These are phyloP conservation scores for Chamaecrista fasciculata DNA, from an alignment of 306 rosid genomes.

Conservation along the genomic window DNA sequence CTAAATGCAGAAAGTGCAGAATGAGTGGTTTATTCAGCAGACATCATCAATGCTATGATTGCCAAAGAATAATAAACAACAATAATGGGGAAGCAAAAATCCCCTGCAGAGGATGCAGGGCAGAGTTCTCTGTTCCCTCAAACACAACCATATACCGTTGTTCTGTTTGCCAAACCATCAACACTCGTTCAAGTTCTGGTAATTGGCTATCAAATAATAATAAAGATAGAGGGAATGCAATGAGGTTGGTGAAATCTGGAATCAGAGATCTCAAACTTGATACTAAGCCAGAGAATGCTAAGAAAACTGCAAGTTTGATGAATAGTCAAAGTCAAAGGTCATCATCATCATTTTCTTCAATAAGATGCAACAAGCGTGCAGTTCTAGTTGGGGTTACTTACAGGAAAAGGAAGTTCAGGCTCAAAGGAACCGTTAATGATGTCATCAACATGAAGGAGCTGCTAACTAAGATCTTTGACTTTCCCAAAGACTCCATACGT, in stretches of 20 bases:
- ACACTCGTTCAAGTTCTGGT: slow-evolving; percentile 15
- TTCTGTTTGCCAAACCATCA: background rate
- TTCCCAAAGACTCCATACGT: slow-evolving; percentile 45
- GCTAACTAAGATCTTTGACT: slow-evolving; percentile 40
- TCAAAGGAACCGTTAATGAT: slow-evolving; percentile 69
- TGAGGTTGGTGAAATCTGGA: slow-evolving; percentile 25
- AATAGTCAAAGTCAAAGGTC: slow-evolving; percentile 1
- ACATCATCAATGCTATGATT: background rate
- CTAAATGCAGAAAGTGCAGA: slow-evolving; percentile 28
- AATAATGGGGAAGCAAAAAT: slow-evolving; percentile 20
- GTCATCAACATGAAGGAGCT: slow-evolving; percentile 53
- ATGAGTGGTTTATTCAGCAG: slow-evolving; percentile 20
- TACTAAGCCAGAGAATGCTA: background rate
- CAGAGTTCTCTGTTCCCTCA: background rate
- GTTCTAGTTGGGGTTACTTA: slow-evolving; percentile 80
- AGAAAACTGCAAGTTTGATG: background rate
- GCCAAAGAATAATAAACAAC: slow-evolving; percentile 16
- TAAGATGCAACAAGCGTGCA: slow-evolving; percentile 53
- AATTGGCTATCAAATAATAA: slow-evolving; percentile 20
- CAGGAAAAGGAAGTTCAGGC: slow-evolving; percentile 42
- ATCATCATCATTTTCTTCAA: background rate
- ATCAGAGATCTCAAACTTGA: slow-evolving; percentile 27
- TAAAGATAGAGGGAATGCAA: slow-evolving; percentile 10
- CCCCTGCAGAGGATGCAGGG: slow-evolving; percentile 19
- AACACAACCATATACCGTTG: slow-evolving; percentile 10